Conservation (phyloP, 345 rosid species). For the Camelina sativa region DNA sequence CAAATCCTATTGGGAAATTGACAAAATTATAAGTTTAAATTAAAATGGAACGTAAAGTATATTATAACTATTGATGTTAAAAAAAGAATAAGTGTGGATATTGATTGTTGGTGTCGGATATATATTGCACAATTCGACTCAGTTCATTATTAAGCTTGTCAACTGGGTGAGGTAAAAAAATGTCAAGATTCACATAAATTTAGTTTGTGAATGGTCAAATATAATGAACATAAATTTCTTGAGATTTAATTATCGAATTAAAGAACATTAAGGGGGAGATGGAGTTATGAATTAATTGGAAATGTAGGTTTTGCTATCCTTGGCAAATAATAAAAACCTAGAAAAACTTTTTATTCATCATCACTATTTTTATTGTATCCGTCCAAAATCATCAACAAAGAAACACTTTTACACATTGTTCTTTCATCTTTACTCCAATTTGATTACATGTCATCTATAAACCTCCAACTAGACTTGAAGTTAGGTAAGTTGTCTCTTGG, state of each 20-base stretch:
- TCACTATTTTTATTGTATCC: too few species aligned
- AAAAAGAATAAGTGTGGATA: neutral
- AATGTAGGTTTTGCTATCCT: neutral
- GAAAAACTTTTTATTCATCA: too few species aligned
- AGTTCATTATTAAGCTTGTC: neutral
- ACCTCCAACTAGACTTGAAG: neutral
- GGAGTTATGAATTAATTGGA: neutral
- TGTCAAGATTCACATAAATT: neutral
- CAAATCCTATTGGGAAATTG: neutral
- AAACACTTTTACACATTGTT: neutral
- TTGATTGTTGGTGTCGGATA: neutral
- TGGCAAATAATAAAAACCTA: neutral
- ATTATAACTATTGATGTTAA: too few species aligned
- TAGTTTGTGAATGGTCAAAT: neutral
- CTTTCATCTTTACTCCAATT: neutral
- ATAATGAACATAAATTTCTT: neutral
- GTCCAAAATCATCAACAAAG: too few species aligned
- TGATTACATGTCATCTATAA: neutral
- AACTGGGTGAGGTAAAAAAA: neutral
- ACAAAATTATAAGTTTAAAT: too few species aligned
- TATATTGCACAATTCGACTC: neutral
- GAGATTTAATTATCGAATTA: neutral
- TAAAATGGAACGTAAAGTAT: too few species aligned
- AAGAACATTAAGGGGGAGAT: neutral
- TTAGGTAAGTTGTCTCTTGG: neutral